Percentiles rank a stretch among this genome's conserved stretches.
phyloP scores from a whole-genome alignment of 306 rosid genomes.

The Adenanthera pavonina region DNA sequence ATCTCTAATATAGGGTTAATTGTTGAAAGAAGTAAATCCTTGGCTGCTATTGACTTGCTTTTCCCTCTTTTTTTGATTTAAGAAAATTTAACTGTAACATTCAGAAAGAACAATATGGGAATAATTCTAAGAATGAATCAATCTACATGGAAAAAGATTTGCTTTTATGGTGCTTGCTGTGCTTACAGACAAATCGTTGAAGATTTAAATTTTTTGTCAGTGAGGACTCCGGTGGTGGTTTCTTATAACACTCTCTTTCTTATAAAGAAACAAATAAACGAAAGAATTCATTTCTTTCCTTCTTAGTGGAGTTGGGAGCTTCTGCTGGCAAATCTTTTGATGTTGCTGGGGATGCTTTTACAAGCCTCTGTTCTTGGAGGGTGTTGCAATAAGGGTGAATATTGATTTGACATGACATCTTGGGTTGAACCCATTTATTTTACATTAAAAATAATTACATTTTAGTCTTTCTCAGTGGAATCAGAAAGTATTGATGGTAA shows the following conservation, averaged over 20 bases:
- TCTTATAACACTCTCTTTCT: conserved; percentile 21
- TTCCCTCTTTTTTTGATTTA: conserved; percentile 9
- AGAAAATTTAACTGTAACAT: not conserved
- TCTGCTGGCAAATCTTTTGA: conserved; percentile 17
- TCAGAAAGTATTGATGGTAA: conserved; percentile 11
- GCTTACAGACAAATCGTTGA: not conserved
- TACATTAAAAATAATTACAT: not conserved
- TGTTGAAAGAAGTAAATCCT: not conserved
- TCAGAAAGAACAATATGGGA: conserved; percentile 3
- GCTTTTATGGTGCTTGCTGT: not conserved
- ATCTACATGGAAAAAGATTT: conserved; percentile 12
- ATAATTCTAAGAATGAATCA: conserved; percentile 6
- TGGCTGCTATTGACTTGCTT: conserved; percentile 3
- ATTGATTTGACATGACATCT: conserved; percentile 4
- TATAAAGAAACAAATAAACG: not conserved
- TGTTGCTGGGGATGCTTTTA: conserved; percentile 8
- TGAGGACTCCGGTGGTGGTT: conserved; percentile 23
- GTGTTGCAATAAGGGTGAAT: conserved; percentile 10
- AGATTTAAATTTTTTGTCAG: not conserved
- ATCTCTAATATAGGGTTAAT: conserved; percentile 5
- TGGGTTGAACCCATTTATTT: not conserved
- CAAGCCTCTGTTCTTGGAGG: not conserved
- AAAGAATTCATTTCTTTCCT: not conserved
- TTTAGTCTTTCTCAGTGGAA: conserved; percentile 19
- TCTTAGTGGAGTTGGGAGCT: conserved; percentile 9